Evolutionary conservation across 225 moss, liverwort and hornwort species (phyloP).

Genomic region (Sphagnum tenellum): DNA sequence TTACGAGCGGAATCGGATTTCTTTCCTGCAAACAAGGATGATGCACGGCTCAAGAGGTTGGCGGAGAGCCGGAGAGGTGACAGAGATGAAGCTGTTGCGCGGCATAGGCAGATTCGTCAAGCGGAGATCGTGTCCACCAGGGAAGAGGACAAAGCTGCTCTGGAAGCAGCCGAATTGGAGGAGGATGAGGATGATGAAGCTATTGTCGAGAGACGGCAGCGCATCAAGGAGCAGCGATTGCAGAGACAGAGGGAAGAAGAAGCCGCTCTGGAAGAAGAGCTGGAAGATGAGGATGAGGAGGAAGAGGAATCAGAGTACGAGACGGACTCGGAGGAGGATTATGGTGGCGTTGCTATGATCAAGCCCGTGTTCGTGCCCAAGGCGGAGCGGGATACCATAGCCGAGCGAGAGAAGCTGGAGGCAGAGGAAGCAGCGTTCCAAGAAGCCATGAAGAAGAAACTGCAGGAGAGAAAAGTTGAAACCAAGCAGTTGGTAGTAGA

Average conservation of each 20-base stretch:
- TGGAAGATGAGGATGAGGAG: constrained; percentile 92
- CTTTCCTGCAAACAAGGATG: constrained; percentile 39
- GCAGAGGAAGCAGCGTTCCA: constrained; percentile 87
- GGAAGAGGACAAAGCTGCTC: constrained; percentile 83
- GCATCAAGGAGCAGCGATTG: constrained; percentile 63
- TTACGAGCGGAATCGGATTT: constrained; percentile 56
- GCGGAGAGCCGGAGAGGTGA: constrained; percentile 70
- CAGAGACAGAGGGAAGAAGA: constrained; percentile 85
- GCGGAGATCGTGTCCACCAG: constrained; percentile 93
- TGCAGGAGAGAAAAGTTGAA: constrained; percentile 91
- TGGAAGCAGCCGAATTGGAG: constrained; percentile 84
- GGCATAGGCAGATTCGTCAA: constrained; percentile 86
- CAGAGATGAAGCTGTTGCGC: constrained; percentile 81
- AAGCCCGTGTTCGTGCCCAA: constrained; percentile 99
- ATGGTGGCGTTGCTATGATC: constrained; percentile 86
- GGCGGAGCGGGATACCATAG: constrained; percentile 86
- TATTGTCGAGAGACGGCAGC: constrained; percentile 86
- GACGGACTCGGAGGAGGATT: constrained; percentile 96
- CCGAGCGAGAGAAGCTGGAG: constrained; percentile 83
- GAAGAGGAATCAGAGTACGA: constrained; percentile 93
- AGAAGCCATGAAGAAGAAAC: constrained; percentile 76
- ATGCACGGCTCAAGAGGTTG: constrained; percentile 74
- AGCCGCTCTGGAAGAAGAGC: constrained; percentile 71
- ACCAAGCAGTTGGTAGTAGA: constrained; percentile 89
- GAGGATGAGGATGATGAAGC: constrained; percentile 99